Base-by-base conservation (phyloP, 768 basidiomycete species). In the Holtermannia corniformis region DNA sequence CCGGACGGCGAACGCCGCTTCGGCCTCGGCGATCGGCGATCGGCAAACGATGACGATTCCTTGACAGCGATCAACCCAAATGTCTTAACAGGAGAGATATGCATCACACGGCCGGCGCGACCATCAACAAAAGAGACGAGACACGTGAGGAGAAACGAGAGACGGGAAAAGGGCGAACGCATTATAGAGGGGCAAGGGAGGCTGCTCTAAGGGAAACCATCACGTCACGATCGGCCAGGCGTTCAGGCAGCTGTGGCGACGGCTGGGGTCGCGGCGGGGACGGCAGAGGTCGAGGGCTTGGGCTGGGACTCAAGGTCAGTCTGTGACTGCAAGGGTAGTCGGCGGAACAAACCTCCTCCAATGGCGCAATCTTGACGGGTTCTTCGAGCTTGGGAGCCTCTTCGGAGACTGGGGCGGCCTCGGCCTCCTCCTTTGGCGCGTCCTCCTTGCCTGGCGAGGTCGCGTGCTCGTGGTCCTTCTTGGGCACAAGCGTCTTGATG, bases 311-410 rank as follows among this genome's bases (percentile, higher is more conserved):
- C 10, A 37, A 7, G 7, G 32, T 37, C 32, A 37, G 32, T 16
- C 16, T n/a, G n/a, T n/a, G n/a, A n/a, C n/a, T n/a, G n/a, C 32
- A 37, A 37, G 32, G 7, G 79, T 80, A 20, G 78, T n/a, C 32
- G 16, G 10, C 83, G 19, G 82, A 44, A 24, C 28, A 52, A 32
- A 86, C 83, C 71, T 85, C 80, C 76, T 88, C 87, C 59, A 92
- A 77, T 54, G 89, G 88, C 50, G 86, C 87, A 58, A 90, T 81
- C 11, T 84, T 84, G 25, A 79, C 64, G 46, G 86, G 86, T 75
- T 86, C 82, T 47, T 88, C 89, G 61, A 91, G 85, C 78, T 83
- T 82, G 60, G 89, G 88, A 37, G 89, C 87, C 71, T 87, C 78
- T 77, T 89, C 86, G 58, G 88, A 84, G 52, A 90, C 86, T 44